phyloP scores from a whole-genome alignment of 768 basidiomycete genomes.

The Lactarius hatsudake region DNA sequence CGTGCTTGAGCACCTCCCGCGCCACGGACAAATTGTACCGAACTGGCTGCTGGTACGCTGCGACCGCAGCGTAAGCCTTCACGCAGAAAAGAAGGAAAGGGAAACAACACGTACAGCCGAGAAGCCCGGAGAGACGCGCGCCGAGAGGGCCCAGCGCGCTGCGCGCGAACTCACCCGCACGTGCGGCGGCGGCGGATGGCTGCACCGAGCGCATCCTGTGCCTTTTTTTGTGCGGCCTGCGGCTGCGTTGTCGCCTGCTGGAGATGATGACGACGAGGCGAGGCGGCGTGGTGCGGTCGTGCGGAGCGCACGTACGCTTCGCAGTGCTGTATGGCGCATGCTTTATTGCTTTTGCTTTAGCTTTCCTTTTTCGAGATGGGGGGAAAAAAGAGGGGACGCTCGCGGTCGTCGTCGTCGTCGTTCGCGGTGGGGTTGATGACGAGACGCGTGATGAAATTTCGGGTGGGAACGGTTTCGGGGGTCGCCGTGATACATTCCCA shows the following conservation, averaged over 20 bases:
- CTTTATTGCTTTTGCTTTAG: not conserved
- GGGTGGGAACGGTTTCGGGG: not conserved
- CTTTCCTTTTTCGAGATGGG: not conserved
- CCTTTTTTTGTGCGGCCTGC: slow-evolving; percentile 65
- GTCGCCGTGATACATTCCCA: not conserved
- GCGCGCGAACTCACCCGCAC: slow-evolving; percentile 50
- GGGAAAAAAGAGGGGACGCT: not conserved
- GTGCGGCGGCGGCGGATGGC: slow-evolving; percentile 57
- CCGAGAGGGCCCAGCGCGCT: slow-evolving; percentile 49
- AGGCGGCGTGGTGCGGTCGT: slow-evolving; percentile 13
- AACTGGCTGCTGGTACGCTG: slow-evolving; percentile 75
- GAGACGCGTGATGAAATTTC: not conserved
- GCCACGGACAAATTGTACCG: slow-evolving; percentile 76
- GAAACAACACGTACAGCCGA: slow-evolving; percentile 46
- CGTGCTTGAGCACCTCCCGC: slow-evolving; percentile 61
- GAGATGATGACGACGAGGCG: slow-evolving; percentile 7
- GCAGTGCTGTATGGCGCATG: slow-evolving; percentile 7
- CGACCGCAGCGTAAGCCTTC: not conserved
- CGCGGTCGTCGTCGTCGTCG: slow-evolving; percentile 1
- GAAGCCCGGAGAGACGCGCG: slow-evolving; percentile 53
- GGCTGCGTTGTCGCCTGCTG: slow-evolving; percentile 1
- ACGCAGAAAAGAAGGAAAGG: not conserved
- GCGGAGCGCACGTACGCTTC: slow-evolving; percentile 8
- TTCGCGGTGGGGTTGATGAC: not conserved
- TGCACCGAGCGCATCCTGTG: slow-evolving; percentile 59